phyloP scores from a whole-genome alignment of 1,284 basidiomycete species.

The Cryptococcus sp. region DNA sequence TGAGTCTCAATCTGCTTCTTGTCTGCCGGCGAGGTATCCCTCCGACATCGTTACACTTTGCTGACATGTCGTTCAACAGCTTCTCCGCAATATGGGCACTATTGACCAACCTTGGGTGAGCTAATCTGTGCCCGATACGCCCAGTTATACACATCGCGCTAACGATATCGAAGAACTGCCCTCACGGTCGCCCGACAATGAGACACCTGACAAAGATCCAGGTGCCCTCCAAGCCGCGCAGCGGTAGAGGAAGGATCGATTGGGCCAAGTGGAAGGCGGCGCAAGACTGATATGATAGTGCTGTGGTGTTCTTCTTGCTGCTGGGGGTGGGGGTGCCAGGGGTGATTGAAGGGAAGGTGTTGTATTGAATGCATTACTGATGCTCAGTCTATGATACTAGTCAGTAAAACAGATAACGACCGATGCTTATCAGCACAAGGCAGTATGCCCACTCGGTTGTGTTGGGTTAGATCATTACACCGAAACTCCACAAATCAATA shows the following conservation, averaged over 20 bases:
- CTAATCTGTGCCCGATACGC: neutral
- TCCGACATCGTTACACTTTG: neutral
- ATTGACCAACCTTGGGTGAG: slow-evolving; percentile 88
- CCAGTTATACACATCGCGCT: too few species aligned
- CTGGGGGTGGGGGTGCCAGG: too few species aligned
- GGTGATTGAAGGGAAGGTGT: too few species aligned
- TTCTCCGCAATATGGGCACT: slow-evolving; percentile 87
- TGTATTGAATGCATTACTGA: too few species aligned
- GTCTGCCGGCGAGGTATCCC: neutral
- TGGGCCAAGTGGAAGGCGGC: slow-evolving; percentile 21
- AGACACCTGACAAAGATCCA: slow-evolving; percentile 61
- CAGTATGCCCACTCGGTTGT: too few species aligned
- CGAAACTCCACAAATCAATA: too few species aligned
- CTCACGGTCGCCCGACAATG: slow-evolving; percentile 95
- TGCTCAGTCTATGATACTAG: too few species aligned
- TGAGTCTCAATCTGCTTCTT: slow-evolving; percentile 49
- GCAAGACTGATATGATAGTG: neutral
- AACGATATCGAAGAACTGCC: slow-evolving; percentile 65
- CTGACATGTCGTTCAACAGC: slow-evolving; percentile 51
- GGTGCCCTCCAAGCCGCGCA: slow-evolving; percentile 6
- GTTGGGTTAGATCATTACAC: too few species aligned
- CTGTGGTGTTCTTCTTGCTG: neutral
- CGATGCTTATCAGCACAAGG: too few species aligned
- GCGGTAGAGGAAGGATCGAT: slow-evolving; percentile 21
- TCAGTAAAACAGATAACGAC: too few species aligned